A percentile compares a stretch with the other conserved stretches of the same genome.
These are phyloP conservation scores for Beauveria medogensis DNA, from an alignment of 2,329 filamentous ascomycete genomes.

Conservation along the genomic window DNA sequence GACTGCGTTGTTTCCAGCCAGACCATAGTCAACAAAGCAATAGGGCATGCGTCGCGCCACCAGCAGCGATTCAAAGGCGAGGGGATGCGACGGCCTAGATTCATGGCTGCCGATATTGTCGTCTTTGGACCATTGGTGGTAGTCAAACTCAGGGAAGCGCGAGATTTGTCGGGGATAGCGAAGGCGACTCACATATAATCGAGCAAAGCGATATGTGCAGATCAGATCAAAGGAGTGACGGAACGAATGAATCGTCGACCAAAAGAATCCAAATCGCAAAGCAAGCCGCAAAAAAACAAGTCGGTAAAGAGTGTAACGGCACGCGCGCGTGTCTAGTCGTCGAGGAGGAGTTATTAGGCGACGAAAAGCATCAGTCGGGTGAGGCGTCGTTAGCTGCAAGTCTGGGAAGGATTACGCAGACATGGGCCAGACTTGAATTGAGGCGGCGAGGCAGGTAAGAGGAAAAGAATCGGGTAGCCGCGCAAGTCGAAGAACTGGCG, in stretches of 20 bases:
- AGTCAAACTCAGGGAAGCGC: not conserved
- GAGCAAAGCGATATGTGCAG: conserved; percentile 9
- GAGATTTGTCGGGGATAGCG: not conserved
- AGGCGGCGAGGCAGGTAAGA: not conserved
- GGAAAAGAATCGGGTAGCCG: not conserved
- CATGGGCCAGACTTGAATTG: not conserved
- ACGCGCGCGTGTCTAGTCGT: conserved; percentile 7
- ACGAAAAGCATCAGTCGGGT: conserved; percentile 4
- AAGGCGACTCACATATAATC: conserved; percentile 7
- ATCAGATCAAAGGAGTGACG: conserved; percentile 11
- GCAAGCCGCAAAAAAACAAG: not conserved
- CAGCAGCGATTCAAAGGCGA: not conserved
- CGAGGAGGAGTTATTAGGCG: not conserved
- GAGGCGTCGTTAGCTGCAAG: not conserved
- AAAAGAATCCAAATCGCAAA: conserved; percentile 2
- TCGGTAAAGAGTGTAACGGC: conserved; percentile 7
- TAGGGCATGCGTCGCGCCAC: not conserved
- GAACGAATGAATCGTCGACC: conserved; percentile 9
- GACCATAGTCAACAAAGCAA: not conserved
- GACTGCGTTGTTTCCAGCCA: too few species aligned
- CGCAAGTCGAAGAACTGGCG: not conserved
- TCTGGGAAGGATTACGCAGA: conserved; percentile 8
- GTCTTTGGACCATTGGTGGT: not conserved
- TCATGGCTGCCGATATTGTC: not conserved
- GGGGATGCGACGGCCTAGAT: too few species aligned